Conservation (phyloP, 331 rosid genomes). For the Malus hybrid region DNA sequence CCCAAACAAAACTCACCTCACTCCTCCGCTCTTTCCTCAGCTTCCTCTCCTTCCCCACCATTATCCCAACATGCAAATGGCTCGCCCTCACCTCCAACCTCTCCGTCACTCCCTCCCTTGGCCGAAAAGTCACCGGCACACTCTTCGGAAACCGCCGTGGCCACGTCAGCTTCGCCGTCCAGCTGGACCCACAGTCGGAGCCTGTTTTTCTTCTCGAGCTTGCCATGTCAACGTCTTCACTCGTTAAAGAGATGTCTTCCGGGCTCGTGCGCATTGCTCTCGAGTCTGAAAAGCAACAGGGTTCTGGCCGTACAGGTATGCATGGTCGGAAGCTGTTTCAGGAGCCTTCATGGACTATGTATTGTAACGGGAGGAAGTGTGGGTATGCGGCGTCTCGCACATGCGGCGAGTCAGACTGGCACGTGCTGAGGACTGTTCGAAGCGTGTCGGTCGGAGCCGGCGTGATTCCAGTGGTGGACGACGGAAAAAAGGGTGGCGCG, state of each 20-base stretch:
- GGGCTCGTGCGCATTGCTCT: conserved; percentile 89
- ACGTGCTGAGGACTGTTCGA: conserved; percentile 61
- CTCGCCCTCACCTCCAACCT: conserved; percentile 48
- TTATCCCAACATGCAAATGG: conserved; percentile 66
- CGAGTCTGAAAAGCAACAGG: conserved; percentile 43
- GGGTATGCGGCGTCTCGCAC: conserved; percentile 58
- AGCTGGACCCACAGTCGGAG: conserved; percentile 61
- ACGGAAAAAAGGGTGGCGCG: conserved; percentile 25
- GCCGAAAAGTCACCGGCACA: conserved; percentile 76
- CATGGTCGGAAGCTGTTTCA: conserved; percentile 38
- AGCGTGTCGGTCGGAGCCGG: conserved; percentile 92
- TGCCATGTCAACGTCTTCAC: conserved; percentile 70
- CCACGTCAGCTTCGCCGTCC: conserved; percentile 74
- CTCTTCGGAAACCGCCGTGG: conserved; percentile 88
- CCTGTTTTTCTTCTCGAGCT: conserved; percentile 65
- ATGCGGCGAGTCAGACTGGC: conserved; percentile 61
- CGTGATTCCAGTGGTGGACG: conserved; percentile 65
- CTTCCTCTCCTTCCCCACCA: conserved; percentile 55
- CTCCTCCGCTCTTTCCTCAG: conserved; percentile 55
- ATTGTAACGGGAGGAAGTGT: conserved; percentile 76
- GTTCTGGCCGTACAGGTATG: neutral
- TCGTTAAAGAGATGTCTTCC: conserved; percentile 86
- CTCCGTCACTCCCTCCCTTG: conserved; percentile 39
- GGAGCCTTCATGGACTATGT: conserved; percentile 80
- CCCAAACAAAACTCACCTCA: conserved; percentile 39